A percentile compares a stretch with the other conserved stretches of the same genome.
Conservation (phyloP, 805 yeast species). For the Ogataea nonfermentans region DNA sequence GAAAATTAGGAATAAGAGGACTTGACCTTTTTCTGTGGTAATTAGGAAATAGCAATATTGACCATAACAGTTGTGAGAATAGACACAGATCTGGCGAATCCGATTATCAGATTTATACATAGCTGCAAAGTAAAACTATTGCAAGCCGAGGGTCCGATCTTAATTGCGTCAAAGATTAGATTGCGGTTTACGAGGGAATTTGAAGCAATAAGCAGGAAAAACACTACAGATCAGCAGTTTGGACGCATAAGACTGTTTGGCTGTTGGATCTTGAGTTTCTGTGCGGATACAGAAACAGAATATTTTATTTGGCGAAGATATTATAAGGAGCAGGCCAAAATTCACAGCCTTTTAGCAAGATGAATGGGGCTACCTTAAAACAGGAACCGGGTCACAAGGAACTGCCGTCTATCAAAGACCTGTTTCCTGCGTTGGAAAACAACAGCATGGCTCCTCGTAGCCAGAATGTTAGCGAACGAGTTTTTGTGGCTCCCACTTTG, state of each 20-base stretch:
- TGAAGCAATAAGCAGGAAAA: neutral
- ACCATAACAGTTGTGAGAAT: too few relatives aligned
- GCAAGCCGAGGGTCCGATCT: too few relatives aligned
- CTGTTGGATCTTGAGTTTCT: neutral
- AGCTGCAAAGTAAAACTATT: too few relatives aligned
- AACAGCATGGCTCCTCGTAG: constrained; percentile 9
- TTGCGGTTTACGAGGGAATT: constrained; percentile 1
- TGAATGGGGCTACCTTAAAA: constrained; percentile 9
- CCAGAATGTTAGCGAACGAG: constrained; percentile 2
- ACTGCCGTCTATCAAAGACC: constrained; percentile 25
- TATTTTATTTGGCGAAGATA: neutral
- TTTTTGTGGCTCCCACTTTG: constrained; percentile 4
- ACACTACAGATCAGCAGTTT: neutral
- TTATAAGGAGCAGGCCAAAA: constrained; percentile 4
- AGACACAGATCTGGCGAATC: too few relatives aligned
- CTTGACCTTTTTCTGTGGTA: too few relatives aligned
- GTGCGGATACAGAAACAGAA: constrained; percentile 8
- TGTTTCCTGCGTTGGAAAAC: constrained; percentile 20
- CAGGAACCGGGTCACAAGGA: constrained; percentile 12
- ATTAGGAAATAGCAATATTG: too few relatives aligned
- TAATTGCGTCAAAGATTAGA: neutral
- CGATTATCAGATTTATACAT: too few relatives aligned
- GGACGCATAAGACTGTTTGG: neutral
- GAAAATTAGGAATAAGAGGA: constrained; percentile 2
- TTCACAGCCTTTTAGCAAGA: neutral